These are phyloP conservation scores for Boletus edulis DNA, from an alignment of 768 basidiomycete genomes.

Conservation along the genomic window DNA sequence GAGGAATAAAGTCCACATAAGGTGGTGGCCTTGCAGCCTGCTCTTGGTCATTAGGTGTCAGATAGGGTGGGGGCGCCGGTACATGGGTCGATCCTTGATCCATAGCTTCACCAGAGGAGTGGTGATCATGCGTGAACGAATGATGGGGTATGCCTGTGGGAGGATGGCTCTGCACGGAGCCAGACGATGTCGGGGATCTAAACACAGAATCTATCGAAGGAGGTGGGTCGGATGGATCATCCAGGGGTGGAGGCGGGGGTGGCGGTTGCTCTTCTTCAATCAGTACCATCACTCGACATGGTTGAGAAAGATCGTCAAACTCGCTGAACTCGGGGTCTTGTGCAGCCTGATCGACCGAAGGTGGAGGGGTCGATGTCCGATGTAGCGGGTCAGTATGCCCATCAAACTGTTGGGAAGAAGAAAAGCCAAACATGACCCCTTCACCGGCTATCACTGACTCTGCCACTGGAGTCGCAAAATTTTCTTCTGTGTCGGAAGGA, in stretches of 20 bases:
- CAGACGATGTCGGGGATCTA: slow-evolving; percentile 34
- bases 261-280: slow-evolving; percentile 58
- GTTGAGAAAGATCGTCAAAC: slow-evolving; percentile 55
- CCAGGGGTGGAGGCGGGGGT: slow-evolving; percentile 79
- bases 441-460: slow-evolving; percentile 58
- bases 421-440: slow-evolving; percentile 76
- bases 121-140: slow-evolving; percentile 31
- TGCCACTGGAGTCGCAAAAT: slow-evolving; percentile 33
- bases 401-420: slow-evolving; percentile 71
- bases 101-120: slow-evolving; percentile 31
- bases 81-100: slow-evolving; percentile 42
- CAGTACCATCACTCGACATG: slow-evolving; percentile 58
- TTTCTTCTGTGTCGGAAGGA: slow-evolving; percentile 40
- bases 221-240: slow-evolving; percentile 86
- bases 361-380: slow-evolving; percentile 67
- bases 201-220: slow-evolving; percentile 86
- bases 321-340: slow-evolving; percentile 68
- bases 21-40: slow-evolving; percentile 58
- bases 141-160: slow-evolving; percentile 31
- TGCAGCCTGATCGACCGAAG: slow-evolving; percentile 72
- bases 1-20: slow-evolving; percentile 50
- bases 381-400: slow-evolving; percentile 72
- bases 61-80: slow-evolving; percentile 79
- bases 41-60: slow-evolving; percentile 51
- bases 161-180: slow-evolving; percentile 13